Evolutionary conservation across 2,329 filamentous ascomycete species (phyloP).

Genomic region (Pseudophaeomoniella oleicola): DNA sequence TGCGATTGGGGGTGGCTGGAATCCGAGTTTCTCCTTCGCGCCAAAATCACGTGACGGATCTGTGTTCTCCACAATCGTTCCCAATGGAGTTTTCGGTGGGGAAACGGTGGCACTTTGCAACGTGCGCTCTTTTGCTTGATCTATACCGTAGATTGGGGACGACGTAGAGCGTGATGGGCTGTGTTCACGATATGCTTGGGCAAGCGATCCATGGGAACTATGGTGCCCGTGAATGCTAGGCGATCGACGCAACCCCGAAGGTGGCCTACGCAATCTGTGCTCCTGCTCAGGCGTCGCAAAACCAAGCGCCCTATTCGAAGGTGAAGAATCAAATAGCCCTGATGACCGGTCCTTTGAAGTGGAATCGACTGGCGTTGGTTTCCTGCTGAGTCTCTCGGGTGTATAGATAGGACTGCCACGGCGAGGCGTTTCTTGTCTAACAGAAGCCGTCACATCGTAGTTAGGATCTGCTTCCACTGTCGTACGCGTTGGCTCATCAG

Average conservation of each 20-base stretch:
- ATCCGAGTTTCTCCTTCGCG: slow-evolving; percentile 23
- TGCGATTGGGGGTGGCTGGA: slow-evolving; percentile 25
- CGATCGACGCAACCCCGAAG: slow-evolving; percentile 15
- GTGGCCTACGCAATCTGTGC: not conserved
- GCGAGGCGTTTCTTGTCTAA: not conserved
- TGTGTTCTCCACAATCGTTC: slow-evolving; percentile 24
- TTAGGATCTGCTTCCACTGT: not conserved
- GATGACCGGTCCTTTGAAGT: slow-evolving; percentile 31
- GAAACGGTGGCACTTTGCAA: slow-evolving; percentile 8
- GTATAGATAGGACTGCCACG: slow-evolving; percentile 3
- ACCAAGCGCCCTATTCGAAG: slow-evolving; percentile 11
- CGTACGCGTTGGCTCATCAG: not conserved
- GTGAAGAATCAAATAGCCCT: slow-evolving; percentile 29
- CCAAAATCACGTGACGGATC: slow-evolving; percentile 6
- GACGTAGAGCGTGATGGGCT: slow-evolving; percentile 8
- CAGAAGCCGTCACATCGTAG: not conserved
- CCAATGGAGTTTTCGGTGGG: slow-evolving; percentile 27
- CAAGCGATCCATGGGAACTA: slow-evolving; percentile 11
- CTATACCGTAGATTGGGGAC: not conserved
- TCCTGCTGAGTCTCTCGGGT: slow-evolving; percentile 5
- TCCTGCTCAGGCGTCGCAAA: not conserved
- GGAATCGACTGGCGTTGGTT: slow-evolving; percentile 24
- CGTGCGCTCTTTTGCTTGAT: not conserved
- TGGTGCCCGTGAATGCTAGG: slow-evolving; percentile 23
- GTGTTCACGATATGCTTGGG: slow-evolving; percentile 17